Base-by-base conservation (phyloP, 176 grass and related monocot genomes). In the Ampelocalamus luodianensis region DNA sequence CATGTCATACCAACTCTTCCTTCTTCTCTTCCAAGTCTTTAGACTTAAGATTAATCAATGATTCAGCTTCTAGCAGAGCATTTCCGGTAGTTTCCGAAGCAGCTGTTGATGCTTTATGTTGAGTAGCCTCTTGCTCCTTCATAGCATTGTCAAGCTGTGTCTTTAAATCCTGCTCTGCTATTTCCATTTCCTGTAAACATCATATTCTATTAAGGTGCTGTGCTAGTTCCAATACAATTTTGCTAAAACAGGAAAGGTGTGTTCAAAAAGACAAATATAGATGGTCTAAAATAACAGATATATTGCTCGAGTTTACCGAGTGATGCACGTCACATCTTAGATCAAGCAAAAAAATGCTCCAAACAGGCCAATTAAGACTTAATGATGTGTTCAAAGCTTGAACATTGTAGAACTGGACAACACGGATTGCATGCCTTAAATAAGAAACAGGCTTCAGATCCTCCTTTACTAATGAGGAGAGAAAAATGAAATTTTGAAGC, bases 11-110 rank as follows among this genome's bases (percentile, higher is more conserved):
- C 80, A 90, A 85, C 73, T 93, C 91, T 60, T 62, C 88, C 60
- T 89, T 98, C 76, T 92, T 98, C 60, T 93, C 85, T 79, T 93
- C 89, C 53, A 98, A 90, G 40, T 98, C 91, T 46, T 92, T 87
- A 15, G 89, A 78, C 58, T 92, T 98, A n/a, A 83, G 55, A 82
- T 39, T 87, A 72, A 86, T 74, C 16, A 68, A 87, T 59, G 91
- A 88, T 78, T 93, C 86, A 79, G 59, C 75, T 60, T 88, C 93
- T 53, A 90, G 46, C 63, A 85, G 61, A 84, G 72, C 76, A 83
- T 92, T 83, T 82, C 84, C 89, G 2, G 65, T 39, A 61, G 72
- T 88, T 79, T 80, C 89, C 23, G 85, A 86, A 87, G 72, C 60
- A 78, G 72, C 59, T 32, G 59, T 46, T 66, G 83, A 92, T 67